phyloP scores from a whole-genome alignment of 129 eudicot species.

The Flaveria ramosissima region DNA sequence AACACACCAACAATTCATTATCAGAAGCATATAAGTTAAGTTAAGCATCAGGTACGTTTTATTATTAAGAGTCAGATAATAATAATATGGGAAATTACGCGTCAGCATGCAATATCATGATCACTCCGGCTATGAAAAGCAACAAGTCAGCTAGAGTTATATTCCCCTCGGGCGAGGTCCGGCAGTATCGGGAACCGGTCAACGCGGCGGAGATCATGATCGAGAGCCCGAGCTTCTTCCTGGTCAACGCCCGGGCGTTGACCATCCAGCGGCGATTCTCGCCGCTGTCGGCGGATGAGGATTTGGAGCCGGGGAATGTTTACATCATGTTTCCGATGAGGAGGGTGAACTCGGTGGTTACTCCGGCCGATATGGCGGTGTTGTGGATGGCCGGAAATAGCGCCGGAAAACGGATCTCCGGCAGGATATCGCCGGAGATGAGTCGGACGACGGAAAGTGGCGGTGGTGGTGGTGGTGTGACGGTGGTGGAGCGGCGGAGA shows the following conservation, averaged over 20 bases:
- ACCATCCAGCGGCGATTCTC: constrained; percentile 61
- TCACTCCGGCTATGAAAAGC: constrained; percentile 37
- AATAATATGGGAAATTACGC: constrained; percentile 60
- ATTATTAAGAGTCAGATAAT: too few relatives aligned
- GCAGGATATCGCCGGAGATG: constrained; percentile 37
- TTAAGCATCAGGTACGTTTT: too few relatives aligned
- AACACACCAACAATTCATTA: not conserved
- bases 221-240: constrained; percentile 61
- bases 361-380: constrained; percentile 66
- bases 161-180: constrained; percentile 73
- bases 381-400: constrained; percentile 60
- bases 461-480: constrained; percentile 9
- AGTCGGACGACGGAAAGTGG: not conserved
- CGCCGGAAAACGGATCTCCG: constrained; percentile 53
- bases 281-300: constrained; percentile 79
- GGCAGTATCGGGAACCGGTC: constrained; percentile 52
- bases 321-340: constrained; percentile 83
- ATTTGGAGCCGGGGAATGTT: constrained; percentile 71
- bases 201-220: constrained; percentile 96
- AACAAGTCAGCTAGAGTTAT: constrained; percentile 68
- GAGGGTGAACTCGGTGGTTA: constrained; percentile 69
- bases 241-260: constrained; percentile 58
- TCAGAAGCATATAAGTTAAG: too few relatives aligned
- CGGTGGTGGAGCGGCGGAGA: constrained; percentile 44
- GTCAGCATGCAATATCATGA: constrained; percentile 48